Conservation (phyloP, 257 asterid genomes). For the Penstemon newberryi region DNA sequence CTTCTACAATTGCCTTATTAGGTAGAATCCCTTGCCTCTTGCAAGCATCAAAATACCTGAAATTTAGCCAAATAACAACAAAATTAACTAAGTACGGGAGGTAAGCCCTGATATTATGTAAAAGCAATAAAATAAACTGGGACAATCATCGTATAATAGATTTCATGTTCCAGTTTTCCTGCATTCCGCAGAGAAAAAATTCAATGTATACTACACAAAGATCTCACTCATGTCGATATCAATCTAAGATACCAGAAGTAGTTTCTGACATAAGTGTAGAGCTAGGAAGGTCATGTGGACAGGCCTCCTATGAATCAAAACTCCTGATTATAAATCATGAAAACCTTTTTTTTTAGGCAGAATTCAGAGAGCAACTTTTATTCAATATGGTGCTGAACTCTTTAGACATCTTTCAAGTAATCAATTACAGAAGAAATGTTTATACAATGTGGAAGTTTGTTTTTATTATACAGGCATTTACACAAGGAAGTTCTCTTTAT, state of each 20-base stretch:
- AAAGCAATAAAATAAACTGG: slow-evolving; percentile 7
- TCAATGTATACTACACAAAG: neutral
- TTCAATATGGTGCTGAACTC: neutral
- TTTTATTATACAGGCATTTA: neutral
- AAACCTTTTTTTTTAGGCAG: too few species aligned
- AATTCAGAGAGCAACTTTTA: neutral
- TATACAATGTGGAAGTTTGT: neutral
- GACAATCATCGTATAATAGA: neutral
- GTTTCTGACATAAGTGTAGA: slow-evolving; percentile 4
- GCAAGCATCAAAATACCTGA: slow-evolving; percentile 73
- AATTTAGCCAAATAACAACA: slow-evolving; percentile 27
- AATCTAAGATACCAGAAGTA: neutral
- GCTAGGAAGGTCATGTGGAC: neutral
- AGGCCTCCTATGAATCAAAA: neutral
- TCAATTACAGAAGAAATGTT: neutral
- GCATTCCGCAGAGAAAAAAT: slow-evolving; percentile 7
- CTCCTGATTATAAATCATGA: neutral
- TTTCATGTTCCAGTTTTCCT: slow-evolving; percentile 12
- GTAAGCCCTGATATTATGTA: neutral
- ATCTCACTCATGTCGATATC: neutral
- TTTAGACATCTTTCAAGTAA: neutral
- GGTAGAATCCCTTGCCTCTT: slow-evolving; percentile 54
- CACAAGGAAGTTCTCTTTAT: neutral
- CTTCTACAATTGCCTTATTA: slow-evolving; percentile 53
- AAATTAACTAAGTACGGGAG: neutral